Evolutionary conservation across 306 rosid species (phyloP).

Genomic region (Cucurbita argyrosperma): DNA sequence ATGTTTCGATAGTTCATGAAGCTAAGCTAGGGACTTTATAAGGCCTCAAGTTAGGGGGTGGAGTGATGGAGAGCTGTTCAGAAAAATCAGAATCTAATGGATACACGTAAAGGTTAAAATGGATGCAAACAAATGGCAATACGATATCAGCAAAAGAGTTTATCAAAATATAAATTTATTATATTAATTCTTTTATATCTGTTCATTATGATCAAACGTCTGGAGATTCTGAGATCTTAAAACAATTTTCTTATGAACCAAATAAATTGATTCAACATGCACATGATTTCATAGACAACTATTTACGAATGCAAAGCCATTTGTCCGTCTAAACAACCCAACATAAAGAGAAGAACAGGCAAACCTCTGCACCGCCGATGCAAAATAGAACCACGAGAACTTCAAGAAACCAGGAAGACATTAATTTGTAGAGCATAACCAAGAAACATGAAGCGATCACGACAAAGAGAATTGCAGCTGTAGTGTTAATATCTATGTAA

Average conservation of each 20-base stretch:
- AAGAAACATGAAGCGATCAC: conserved; percentile 89
- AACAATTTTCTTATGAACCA: background rate
- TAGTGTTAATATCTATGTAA: conserved; percentile 65
- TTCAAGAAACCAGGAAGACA: conserved; percentile 84
- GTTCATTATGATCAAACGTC: background rate
- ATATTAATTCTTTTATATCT: background rate
- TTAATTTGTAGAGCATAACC: conserved; percentile 82
- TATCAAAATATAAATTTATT: background rate
- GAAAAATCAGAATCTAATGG: background rate
- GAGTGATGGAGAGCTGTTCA: background rate
- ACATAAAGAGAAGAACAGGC: conserved; percentile 13
- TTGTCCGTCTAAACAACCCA: conserved; percentile 2
- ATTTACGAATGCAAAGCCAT: background rate
- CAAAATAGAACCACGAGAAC: conserved; percentile 84
- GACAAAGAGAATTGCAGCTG: conserved; percentile 72
- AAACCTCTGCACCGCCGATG: conserved; percentile 91
- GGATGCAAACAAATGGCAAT: background rate
- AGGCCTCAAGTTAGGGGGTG: background rate
- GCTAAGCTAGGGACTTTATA: background rate
- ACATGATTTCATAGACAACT: background rate
- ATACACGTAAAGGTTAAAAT: background rate
- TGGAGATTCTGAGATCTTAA: background rate
- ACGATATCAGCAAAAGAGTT: background rate
- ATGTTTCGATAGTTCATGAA: background rate
- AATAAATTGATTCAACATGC: background rate